These are phyloP conservation scores for Lactuca saligna DNA, from an alignment of 129 eudicot genomes.

Conservation along the genomic window DNA sequence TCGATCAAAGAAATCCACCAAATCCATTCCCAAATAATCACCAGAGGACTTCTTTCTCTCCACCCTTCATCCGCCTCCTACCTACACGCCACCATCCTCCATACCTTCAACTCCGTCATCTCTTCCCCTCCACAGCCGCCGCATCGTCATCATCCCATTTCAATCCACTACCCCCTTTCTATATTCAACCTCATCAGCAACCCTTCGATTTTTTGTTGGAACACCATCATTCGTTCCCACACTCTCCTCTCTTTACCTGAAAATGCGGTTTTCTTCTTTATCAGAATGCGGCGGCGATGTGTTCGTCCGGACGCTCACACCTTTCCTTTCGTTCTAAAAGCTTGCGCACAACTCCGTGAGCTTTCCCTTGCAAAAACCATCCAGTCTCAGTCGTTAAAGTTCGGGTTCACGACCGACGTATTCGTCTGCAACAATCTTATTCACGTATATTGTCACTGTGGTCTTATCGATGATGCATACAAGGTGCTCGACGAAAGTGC, in stretches of 20 bases:
- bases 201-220: slow-evolving; percentile 50
- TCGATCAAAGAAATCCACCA: slow-evolving; percentile 43
- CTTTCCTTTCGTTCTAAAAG: slow-evolving; percentile 62
- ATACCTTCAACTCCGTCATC: slow-evolving; percentile 39
- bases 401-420: slow-evolving; percentile 50
- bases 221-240: slow-evolving; percentile 54
- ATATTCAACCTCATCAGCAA: slow-evolving; percentile 51
- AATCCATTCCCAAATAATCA: slow-evolving; percentile 59
- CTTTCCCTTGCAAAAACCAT: slow-evolving; percentile 29
- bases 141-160: not conserved
- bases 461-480: slow-evolving; percentile 37
- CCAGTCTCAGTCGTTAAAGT: slow-evolving; percentile 44
- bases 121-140: not conserved
- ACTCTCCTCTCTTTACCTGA: slow-evolving; percentile 47
- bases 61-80: slow-evolving; percentile 37
- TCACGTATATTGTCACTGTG: slow-evolving; percentile 29
- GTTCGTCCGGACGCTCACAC: slow-evolving; percentile 55
- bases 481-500: slow-evolving; percentile 55
- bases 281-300: slow-evolving; percentile 46
- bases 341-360: slow-evolving; percentile 34
- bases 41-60: slow-evolving; percentile 57
- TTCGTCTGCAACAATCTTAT: slow-evolving; percentile 61
- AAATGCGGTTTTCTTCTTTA: slow-evolving; percentile 39
- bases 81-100: slow-evolving; percentile 53
- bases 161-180: slow-evolving; percentile 34